Base-by-base conservation (phyloP, 306 rosid species). In the Delonix regia region DNA sequence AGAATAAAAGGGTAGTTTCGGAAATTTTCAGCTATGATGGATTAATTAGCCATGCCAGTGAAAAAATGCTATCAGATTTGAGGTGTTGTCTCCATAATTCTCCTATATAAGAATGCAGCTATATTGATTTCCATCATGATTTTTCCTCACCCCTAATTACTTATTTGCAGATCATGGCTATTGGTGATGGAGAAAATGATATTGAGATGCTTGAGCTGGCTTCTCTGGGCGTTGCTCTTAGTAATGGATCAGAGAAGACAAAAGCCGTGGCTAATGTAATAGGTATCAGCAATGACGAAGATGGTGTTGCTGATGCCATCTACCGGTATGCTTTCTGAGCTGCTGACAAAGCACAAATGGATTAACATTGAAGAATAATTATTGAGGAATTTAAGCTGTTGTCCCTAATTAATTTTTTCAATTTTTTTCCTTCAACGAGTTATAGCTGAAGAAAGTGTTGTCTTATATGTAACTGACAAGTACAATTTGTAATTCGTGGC, bases 161-260 rank as follows among this genome's bases (percentile, higher is more conserved):
- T 71, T 72, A 21, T 71, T 34, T 60, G 36, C 71, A 94, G 99
- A 86, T 95, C 74, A 92, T 95, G 99, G 99, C 98, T 68, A 89
- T 95, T 79, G 99, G 99, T 64, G 98, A 95, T 62, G 99, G 97
- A 69, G 99, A 95, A 80, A 95, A 92, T 84, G 99, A 95, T 66
- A 28, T 89, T 5, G 99, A 95, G 85, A 92, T 95, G 99, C 96
- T 95, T 33, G 86, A 89, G 85, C 83, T 95, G 83, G 99, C 97
- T 82, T 87, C 98, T 81, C 83, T 92, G 18, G 96, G 99, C 79
- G 24, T 92, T 18, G 98, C 98, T 61, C 91, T 95, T 24, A 86
- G 96, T 63, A 92, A 95, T 69, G 99, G 98, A 65, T 81, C 97
- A 55, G 92, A 83, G 84, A 89, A 87, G 88, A 67, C 97, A 45